Evolutionary conservation across 257 asterid genomes (phyloP).

Genomic region (Solanum appendiculatum): DNA sequence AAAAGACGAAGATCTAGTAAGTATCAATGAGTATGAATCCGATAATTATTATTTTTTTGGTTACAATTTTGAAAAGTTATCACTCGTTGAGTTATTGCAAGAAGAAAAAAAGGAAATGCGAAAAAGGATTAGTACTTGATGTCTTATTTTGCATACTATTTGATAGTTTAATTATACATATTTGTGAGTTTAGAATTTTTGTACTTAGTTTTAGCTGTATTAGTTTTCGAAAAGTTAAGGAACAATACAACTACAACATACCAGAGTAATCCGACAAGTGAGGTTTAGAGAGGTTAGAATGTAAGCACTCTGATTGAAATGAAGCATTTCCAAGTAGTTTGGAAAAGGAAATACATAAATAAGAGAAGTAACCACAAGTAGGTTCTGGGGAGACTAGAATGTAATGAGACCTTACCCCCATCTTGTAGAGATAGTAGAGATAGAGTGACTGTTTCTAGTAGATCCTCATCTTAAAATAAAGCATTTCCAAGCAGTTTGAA

Average conservation of each 20-base stretch:
- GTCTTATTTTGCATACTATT: not conserved
- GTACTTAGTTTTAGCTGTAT: not conserved
- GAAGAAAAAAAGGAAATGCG: not conserved
- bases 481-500: not conserved
- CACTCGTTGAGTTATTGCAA: not conserved
- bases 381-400: too few species aligned
- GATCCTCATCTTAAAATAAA: not conserved
- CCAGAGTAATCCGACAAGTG: too few species aligned
- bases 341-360: not conserved
- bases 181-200: not conserved
- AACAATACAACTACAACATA: too few species aligned
- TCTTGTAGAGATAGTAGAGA: too few species aligned
- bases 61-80: not conserved
- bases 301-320: too few species aligned
- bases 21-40: constrained; percentile 7
- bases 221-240: not conserved
- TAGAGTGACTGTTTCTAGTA: not conserved
- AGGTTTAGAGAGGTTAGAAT: too few species aligned
- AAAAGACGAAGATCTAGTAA: constrained; percentile 89
- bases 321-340: not conserved
- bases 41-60: not conserved
- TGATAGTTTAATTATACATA: not conserved
- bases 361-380: not conserved
- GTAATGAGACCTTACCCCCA: not conserved
- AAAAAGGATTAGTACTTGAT: not conserved